Evolutionary conservation across 352 stramenopile species (phyloP), one percentile per base, ranked within the genome.

Genomic region (Blastocystis sp.): DNA sequence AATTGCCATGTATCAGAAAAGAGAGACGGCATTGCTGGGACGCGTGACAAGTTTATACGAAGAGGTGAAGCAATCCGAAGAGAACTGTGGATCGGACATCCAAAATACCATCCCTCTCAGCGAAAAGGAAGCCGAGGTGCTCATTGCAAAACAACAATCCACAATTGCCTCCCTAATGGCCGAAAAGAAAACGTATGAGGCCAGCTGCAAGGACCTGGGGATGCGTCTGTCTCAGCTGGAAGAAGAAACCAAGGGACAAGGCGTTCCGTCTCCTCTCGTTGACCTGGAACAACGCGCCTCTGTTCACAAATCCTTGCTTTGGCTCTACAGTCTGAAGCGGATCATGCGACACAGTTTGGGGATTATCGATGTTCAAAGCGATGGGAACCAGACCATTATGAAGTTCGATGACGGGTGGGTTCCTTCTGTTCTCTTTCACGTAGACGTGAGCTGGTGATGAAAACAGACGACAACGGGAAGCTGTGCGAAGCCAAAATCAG

Each of bases 11-110:
- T 81, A 81, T 32, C 27, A 81, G 63, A 36, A 54, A 38, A 81
- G 42, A n/a, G 69, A 81, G 48, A 48, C 11, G 29, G 21, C 36
- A 4, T 9, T 81, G 46, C 36, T 81, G 24, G 24, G 40, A 24
- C 14, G 14, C 1, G 38, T 51, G 34, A 38, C 53, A n/a, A 49
- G 21, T 9, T n/a, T 81, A 1, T 81, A 64, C 34, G 34, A 44
- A 29, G 40, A 81, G 24, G 48, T 81, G 14, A 40, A 81, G 9
- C 14, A 40, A 9, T 81, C 29, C 21, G 48, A 63, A 3, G 46
- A 81, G 69, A 64, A 40, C 69, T 81, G 69, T 32, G 46, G 56
- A 44, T 64, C 27, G n/a, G 69, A 81, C 16, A 61, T 81, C 18
- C 53, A 81, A 51, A 81, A 63, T 32, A 63, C 69, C 4, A 38